Evolutionary conservation across 805 yeast genomes (phyloP).

Genomic region (Saccharomycopsis malanga): DNA sequence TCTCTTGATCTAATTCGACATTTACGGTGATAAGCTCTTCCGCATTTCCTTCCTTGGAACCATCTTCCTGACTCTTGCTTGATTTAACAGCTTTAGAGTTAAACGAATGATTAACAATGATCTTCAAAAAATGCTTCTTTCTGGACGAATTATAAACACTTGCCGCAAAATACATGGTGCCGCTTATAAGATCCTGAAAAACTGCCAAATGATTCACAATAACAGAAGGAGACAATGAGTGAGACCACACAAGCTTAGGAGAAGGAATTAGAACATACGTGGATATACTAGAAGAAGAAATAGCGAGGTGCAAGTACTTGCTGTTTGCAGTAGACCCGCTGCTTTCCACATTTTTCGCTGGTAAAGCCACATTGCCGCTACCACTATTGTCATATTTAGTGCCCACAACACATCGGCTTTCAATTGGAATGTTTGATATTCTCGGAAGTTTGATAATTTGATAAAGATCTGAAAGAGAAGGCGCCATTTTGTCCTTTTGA

Average conservation of each 20-base stretch:
- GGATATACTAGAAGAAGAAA: slow-evolving; percentile 18
- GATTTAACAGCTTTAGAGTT: neutral
- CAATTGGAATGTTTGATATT: slow-evolving; percentile 14
- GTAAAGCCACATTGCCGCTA: neutral
- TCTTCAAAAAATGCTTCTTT: slow-evolving; percentile 14
- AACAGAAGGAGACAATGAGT: slow-evolving; percentile 41
- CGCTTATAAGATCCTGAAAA: slow-evolving; percentile 5
- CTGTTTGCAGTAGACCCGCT: neutral
- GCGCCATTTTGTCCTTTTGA: slow-evolving; percentile 3
- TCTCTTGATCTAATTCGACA: slow-evolving; percentile 5
- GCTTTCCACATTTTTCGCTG: too few species aligned
- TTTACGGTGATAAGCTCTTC: neutral
- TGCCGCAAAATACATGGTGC: slow-evolving; percentile 11
- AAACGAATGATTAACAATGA: slow-evolving; percentile 9
- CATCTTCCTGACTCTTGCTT: neutral
- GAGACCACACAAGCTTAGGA: slow-evolving; percentile 47
- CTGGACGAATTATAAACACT: slow-evolving; percentile 9
- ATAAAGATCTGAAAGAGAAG: slow-evolving; percentile 17
- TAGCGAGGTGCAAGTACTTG: slow-evolving; percentile 12
- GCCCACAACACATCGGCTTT: slow-evolving; percentile 13
- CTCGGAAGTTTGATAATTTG: slow-evolving; percentile 20
- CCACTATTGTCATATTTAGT: neutral
- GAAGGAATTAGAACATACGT: slow-evolving; percentile 41
- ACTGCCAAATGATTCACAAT: slow-evolving; percentile 29
- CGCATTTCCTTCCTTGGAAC: neutral